Evolutionary conservation across 345 rosid species (phyloP).

Genomic region (Eucalyptus melliodora): DNA sequence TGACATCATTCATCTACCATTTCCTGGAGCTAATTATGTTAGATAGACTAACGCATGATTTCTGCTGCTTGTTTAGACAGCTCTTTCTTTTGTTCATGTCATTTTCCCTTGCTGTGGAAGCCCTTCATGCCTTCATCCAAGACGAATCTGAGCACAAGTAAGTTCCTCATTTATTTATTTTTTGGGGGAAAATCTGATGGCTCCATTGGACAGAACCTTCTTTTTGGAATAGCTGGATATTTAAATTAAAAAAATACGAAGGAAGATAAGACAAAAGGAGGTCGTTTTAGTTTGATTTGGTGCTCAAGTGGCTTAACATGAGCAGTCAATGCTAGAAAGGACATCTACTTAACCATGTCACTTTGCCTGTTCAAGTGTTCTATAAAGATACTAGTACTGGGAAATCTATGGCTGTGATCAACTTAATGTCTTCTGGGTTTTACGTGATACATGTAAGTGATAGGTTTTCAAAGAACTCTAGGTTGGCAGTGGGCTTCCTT

Average conservation of each 20-base stretch:
- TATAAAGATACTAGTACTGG: not conserved
- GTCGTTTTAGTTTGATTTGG: not conserved
- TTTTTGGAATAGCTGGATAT: not conserved
- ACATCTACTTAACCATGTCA: not conserved
- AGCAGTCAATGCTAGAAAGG: not conserved
- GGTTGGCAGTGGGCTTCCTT: not conserved
- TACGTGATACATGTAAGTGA: not conserved
- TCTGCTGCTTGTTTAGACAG: slow-evolving; percentile 92
- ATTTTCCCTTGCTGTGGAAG: slow-evolving; percentile 96
- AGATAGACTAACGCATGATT: slow-evolving; percentile 22
- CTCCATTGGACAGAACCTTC: not conserved
- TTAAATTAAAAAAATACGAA: not conserved
- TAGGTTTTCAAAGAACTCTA: not conserved
- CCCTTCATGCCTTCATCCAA: slow-evolving; percentile 97
- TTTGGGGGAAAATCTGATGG: not conserved
- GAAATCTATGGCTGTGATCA: not conserved
- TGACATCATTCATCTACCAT: not conserved
- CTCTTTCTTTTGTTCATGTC: slow-evolving; percentile 99
- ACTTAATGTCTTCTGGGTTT: not conserved
- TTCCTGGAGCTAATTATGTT: not conserved
- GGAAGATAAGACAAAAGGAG: not conserved
- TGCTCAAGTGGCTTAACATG: not conserved
- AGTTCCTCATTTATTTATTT: slow-evolving; percentile 2
- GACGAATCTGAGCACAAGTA: slow-evolving; percentile 99
- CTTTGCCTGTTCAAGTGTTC: not conserved